phyloP scores from a whole-genome alignment of 352 stramenopile species.

The Aphanomyces invadans region DNA sequence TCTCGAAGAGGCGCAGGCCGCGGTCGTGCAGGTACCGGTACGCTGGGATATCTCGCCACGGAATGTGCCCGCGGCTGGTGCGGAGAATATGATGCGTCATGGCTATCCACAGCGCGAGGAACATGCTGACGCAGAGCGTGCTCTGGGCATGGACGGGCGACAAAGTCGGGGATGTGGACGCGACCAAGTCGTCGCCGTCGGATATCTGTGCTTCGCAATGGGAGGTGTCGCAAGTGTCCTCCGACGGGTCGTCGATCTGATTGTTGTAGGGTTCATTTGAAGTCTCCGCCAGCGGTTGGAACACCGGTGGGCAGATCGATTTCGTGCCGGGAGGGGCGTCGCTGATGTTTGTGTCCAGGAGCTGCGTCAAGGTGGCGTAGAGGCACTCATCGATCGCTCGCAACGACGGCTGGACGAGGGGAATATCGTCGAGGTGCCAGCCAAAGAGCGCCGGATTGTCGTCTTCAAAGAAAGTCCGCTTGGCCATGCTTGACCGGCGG shows the following conservation, averaged over 20 bases:
- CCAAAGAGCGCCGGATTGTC: constrained; percentile 19
- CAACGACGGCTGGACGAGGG: background rate
- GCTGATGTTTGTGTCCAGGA: background rate
- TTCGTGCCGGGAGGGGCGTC: background rate
- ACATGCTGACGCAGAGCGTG: constrained; percentile 11
- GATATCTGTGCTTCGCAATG: too few species aligned
- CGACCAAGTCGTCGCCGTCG: background rate
- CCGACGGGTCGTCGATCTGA: too few species aligned
- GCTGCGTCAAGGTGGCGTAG: background rate
- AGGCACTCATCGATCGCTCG: background rate
- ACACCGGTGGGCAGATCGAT: background rate
- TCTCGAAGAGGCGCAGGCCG: constrained; percentile 9
- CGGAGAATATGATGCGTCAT: constrained; percentile 18
- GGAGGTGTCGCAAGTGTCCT: background rate
- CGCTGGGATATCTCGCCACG: constrained; percentile 4
- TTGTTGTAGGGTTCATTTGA: too few species aligned
- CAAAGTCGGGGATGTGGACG: background rate
- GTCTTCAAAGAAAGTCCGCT: constrained; percentile 13
- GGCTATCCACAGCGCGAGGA: constrained; percentile 11
- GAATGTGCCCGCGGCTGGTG: constrained; percentile 15
- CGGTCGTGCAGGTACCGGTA: background rate
- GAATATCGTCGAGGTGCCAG: background rate
- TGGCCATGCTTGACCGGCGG: background rate
- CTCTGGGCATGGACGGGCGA: background rate
- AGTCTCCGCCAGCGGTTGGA: too few species aligned